Evolutionary conservation across 1,284 basidiomycete genomes (phyloP).

Genomic region (Ceratobasidium sp.): DNA sequence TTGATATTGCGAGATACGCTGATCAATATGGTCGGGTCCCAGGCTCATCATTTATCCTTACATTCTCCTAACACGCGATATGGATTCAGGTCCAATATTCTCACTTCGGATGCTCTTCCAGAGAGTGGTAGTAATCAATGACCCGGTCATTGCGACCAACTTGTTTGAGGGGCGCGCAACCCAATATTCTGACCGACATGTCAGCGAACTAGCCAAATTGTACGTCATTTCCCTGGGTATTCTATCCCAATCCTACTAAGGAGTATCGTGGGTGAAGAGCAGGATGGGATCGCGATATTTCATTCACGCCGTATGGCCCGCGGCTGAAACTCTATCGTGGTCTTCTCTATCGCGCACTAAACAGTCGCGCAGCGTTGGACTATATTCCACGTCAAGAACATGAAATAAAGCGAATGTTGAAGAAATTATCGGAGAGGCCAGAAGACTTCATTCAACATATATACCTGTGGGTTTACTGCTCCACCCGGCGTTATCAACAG

Average conservation of each 20-base stretch:
- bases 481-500: background rate
- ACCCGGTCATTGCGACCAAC: background rate
- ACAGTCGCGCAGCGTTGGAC: background rate
- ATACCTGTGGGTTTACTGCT: background rate
- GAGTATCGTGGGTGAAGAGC: too few species aligned
- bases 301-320: background rate
- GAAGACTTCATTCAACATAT: background rate
- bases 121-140: background rate
- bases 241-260: too few species aligned
- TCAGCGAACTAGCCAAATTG: background rate
- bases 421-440: background rate
- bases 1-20: slow-evolving; percentile 4
- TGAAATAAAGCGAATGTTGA: background rate
- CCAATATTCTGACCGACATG: background rate
- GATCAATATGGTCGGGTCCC: slow-evolving; percentile 1
- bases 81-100: background rate
- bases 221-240: too few species aligned
- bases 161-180: slow-evolving; percentile 1
- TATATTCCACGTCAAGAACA: slow-evolving; percentile 1
- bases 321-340: background rate
- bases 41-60: background rate
- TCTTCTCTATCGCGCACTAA: slow-evolving; percentile 6
- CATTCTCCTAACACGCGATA: background rate
- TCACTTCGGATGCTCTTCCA: background rate
- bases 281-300: slow-evolving; percentile 7